Base-by-base conservation (phyloP, 75 land plant genomes). In the Picea glauca region DNA sequence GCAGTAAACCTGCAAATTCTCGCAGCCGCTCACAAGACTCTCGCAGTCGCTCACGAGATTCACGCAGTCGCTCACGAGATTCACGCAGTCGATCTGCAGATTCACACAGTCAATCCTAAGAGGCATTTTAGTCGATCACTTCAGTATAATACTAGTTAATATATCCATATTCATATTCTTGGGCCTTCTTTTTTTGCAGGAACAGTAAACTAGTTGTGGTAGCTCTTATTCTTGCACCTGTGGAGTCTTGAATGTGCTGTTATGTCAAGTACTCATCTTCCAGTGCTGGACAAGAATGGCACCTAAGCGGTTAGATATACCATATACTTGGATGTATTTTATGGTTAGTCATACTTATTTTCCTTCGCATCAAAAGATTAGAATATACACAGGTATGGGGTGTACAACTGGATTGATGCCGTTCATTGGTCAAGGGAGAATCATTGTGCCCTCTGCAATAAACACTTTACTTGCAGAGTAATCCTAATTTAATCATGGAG, bases 191-290 rank as follows among this genome's bases (percentile, higher is more conserved):
- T 20, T 74, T 56, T 30, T 74, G 76, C 76, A 74, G 76, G 76
- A 74, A 30, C 31, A 74, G 58, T 74, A 74, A 56, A 46, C 15
- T 15, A 74, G n/a, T 54, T 46, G 9, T 50, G 58, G 6, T n/a
- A 74, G 38, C 56, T 46, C 76, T 74, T 74, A 56, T 23, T 50
- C 76, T 74, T 74, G 58, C 76, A 74, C 76, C 23, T 40, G 76
- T 46, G 76, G 76, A 74, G 58, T 72, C 56, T 18, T 74, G 30
- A 23, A 12, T 12, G 13, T 74, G 76, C 32, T n/a, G 58, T 74
- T n/a, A 74, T 74, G 7, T 7, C 76, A 21, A 50, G 76, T 40
- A 11, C 50, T 50, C 32, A 56, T 74, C 17, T 46, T 40, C 76
- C 50, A 43, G 58, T 74, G 76, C 58, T 74, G 30, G 23, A 6